Evolutionary conservation across 2,329 filamentous ascomycete genomes (phyloP), one percentile per base, ranked within the genome.

Genomic region (Aspergillus thermomutatus): DNA sequence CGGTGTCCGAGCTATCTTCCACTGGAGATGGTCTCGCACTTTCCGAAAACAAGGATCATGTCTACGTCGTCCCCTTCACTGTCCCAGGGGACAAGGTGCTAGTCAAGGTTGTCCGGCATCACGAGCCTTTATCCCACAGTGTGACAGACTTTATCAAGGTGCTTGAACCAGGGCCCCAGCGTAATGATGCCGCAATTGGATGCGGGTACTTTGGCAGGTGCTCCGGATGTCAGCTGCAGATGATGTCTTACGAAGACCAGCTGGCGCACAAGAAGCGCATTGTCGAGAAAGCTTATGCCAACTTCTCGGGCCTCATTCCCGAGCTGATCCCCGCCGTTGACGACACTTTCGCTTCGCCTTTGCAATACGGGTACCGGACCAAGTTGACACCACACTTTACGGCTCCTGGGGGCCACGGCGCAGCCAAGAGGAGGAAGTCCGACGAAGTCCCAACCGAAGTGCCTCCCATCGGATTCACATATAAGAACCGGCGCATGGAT

Each of bases 341-440:
- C 50, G 89, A 95, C 62, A 99, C 94, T 8, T 92, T 97, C 67
- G 90, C 89, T 49, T 96, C 91, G 45, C 94, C 94, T 2, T 75
- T 96, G 60, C 87, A 96, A 75, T 97, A 95, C 74, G 90, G 88
- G 55, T 99, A 99, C 79, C 86, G 94, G 53, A 99, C 94, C 21
- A 99, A 99, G 77, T 82, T 99, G 63, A 99, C 94, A 19, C 94
- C 94, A 27, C 94, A 99, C 75, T 99, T 97, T 70, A 89, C 96
- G 70, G 89, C 86, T 0, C 90, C 92, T 1, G 84, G 85, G 27
- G 80, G 66, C 66, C 75, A 68, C 55, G 77, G 65, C 59, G 76
- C 77, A 75, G 69, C 59, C 74, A 83, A 57, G 75, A 72, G 68
- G 80, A 83, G 57, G 78, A 80, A 57, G 81, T 81, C 68, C 80